Conservation (phyloP, 2,329 filamentous ascomycete genomes). For the Aspergillus viridinutans region DNA sequence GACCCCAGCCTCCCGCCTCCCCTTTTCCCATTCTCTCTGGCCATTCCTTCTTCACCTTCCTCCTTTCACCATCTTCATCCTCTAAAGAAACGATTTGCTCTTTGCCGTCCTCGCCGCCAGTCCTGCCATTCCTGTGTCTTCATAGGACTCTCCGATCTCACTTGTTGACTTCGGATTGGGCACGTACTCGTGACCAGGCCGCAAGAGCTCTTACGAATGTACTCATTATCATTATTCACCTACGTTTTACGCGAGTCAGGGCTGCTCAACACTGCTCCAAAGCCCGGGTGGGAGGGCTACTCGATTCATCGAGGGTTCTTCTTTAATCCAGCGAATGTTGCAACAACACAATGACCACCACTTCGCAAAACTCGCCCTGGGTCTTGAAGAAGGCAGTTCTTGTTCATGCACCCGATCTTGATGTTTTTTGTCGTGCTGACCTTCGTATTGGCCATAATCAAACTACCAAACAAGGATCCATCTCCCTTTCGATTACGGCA, state of each 20-base stretch:
- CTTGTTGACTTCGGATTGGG: conserved; percentile 15
- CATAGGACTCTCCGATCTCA: conserved; percentile 20
- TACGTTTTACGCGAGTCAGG: conserved; percentile 16
- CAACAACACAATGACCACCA: conserved; percentile 12
- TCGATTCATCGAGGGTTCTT: conserved; percentile 18
- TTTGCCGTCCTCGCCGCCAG: conserved; percentile 15
- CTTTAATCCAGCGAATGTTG: conserved; percentile 8
- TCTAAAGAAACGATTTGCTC: conserved; percentile 11
- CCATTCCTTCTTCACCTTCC: background rate
- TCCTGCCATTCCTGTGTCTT: conserved; percentile 20
- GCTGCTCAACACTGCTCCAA: conserved; percentile 17
- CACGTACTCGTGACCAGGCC: conserved; percentile 16
- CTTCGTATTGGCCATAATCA: conserved; percentile 17
- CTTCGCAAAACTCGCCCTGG: conserved; percentile 8
- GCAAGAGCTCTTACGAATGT: conserved; percentile 13
- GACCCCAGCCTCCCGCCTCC: too few species aligned
- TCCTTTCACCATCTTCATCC: background rate
- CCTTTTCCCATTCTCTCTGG: background rate
- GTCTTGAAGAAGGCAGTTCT: conserved; percentile 15
- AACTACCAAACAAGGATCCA: conserved; percentile 15
- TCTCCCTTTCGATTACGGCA: conserved; percentile 13
- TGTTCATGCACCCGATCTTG: conserved; percentile 9
- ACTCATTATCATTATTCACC: conserved; percentile 7
- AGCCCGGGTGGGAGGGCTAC: conserved; percentile 21
- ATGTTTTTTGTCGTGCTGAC: conserved; percentile 10